Conservation (phyloP, 2,329 filamentous ascomycete genomes). For the Fusarium paranaense region DNA sequence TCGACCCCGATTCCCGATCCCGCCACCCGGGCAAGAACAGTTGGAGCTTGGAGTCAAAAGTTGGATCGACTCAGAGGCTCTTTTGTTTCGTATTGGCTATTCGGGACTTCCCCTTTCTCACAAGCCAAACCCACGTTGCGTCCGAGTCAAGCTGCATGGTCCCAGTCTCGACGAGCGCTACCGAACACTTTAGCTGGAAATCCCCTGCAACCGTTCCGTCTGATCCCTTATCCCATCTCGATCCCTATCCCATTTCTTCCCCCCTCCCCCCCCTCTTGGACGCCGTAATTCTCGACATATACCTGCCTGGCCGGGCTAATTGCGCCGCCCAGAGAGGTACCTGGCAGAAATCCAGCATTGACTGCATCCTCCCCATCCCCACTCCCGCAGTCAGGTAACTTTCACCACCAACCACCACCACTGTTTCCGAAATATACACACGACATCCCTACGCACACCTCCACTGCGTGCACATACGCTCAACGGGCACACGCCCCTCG, state of each 20-base stretch:
- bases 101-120: conserved; percentile 4
- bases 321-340: conserved; percentile 28
- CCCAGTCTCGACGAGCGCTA: conserved; percentile 8
- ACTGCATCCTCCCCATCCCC: conserved; percentile 8
- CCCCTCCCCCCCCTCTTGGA: conserved; percentile 21
- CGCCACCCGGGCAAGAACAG: conserved; percentile 22
- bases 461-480: conserved; percentile 14
- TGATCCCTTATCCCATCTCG: conserved; percentile 39
- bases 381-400: conserved; percentile 28
- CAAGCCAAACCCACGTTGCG: conserved; percentile 8
- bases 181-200: conserved; percentile 29
- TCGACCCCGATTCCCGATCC: conserved; percentile 22
- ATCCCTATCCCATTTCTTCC: conserved; percentile 36
- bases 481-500: conserved; percentile 31
- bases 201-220: conserved; percentile 35
- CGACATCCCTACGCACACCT: conserved; percentile 30
- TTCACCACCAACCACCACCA: conserved; percentile 29
- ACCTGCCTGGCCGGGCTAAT: conserved; percentile 28
- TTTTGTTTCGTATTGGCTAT: conserved; percentile 1
- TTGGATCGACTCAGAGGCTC: conserved; percentile 10
- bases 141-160: conserved; percentile 24
- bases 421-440: conserved; percentile 21
- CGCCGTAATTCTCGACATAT: conserved; percentile 30
- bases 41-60: conserved; percentile 3
- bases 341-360: conserved; percentile 15